Evolutionary conservation across 345 rosid species (phyloP), one percentile per base, ranked within the genome.

Genomic region (Clarkia xantiana): DNA sequence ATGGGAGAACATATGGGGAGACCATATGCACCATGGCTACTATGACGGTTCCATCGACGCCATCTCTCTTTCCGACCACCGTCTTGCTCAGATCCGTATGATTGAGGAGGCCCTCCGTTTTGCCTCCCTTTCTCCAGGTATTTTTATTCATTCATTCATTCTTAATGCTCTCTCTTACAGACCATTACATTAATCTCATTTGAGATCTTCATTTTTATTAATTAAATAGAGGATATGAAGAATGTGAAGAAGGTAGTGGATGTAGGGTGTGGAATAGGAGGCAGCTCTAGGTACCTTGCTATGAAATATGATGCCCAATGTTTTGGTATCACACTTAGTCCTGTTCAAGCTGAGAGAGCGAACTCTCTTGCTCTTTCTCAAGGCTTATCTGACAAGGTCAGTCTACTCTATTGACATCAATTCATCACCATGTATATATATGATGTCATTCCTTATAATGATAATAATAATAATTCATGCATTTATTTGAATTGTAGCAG

Each of bases 261-360:
- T 72, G 95, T 90, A 45, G 97, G 97, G 18, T 90, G 95, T 62
- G 97, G 97, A 25, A 79, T 90, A 1, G 97, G 95, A 45, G 97
- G 95, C 58, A 85, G 95, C 76, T 90, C 97, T 15, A 77, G 91
- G 57, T 82, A 82, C 57, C 15, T 90, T 29, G 79, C 95, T 1
- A 52, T 51, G 61, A 85, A 80, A 62, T 90, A 53, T 62, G 95
- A 77, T 11, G 90, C 95, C 3, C 59, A 74, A 36, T 77, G 79
- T 53, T 50, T 43, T 44, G 97, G 94, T 43, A 82, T 89, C 55
- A 85, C 95, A 15, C 72, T 90, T 9, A 85, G 97, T 52, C 91
- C 95, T 10, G 62, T 90, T 52, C 95, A 90, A 49, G 91, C 87
- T 16, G 69, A 72, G 29, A 77, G 94, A 56, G 97, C 87, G 20